These are phyloP conservation scores for Hypoxylon fuscum DNA, from an alignment of 495 filamentous ascomycete species.

Conservation along the genomic window DNA sequence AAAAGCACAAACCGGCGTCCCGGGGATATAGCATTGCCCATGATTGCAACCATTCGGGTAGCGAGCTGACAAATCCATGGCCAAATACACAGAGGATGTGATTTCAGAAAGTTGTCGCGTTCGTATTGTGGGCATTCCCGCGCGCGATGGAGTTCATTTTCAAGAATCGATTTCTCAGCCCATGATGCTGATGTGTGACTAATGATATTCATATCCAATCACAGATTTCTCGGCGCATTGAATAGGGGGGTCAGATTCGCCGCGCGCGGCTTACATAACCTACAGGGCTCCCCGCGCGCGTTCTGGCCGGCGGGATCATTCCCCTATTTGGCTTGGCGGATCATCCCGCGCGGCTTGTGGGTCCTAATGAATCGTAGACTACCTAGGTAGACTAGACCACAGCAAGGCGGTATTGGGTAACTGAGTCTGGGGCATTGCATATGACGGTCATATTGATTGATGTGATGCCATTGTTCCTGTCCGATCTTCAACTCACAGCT, in stretches of 20 bases:
- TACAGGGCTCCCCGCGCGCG: conserved; percentile 20
- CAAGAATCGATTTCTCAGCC: neutral
- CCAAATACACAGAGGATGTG: neutral
- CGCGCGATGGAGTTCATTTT: neutral
- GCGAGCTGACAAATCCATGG: neutral
- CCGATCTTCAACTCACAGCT: neutral
- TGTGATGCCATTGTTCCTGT: neutral
- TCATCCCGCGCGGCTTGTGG: conserved; percentile 43
- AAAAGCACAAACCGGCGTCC: too few relatives aligned
- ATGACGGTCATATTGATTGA: neutral
- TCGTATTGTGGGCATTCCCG: neutral
- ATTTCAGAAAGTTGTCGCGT: neutral
- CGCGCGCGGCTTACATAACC: neutral
- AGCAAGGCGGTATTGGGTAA: too few relatives aligned
- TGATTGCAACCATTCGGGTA: neutral
- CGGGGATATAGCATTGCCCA: neutral
- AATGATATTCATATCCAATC: neutral
- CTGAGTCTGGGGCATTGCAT: neutral
- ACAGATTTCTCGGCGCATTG: neutral
- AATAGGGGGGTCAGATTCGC: neutral
- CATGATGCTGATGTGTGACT: neutral
- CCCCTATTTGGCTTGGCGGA: conserved; percentile 15
- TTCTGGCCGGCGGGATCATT: conserved; percentile 12
- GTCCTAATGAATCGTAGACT: conserved; percentile 9
- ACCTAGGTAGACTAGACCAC: too few relatives aligned